phyloP scores from a whole-genome alignment of 352 stramenopile species.

The Thalassiosira hispida region DNA sequence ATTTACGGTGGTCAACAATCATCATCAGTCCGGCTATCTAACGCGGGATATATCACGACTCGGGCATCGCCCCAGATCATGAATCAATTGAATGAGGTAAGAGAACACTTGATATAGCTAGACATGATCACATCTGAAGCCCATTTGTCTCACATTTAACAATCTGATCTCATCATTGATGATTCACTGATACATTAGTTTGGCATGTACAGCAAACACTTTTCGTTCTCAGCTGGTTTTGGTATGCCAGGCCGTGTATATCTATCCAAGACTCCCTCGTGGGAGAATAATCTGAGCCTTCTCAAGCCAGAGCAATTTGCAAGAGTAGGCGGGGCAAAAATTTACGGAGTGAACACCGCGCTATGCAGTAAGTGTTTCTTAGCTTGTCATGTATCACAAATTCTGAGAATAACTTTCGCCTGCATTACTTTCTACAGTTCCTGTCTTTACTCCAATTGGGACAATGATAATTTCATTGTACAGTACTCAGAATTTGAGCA shows the following conservation, averaged over 20 bases:
- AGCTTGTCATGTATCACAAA: too few species aligned
- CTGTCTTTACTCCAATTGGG: conserved; percentile 63
- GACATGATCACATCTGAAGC: too few species aligned
- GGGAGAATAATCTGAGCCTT: conserved; percentile 61
- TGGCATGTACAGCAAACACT: conserved; percentile 73
- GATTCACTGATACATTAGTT: conserved; percentile 47
- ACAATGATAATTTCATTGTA: conserved; percentile 73
- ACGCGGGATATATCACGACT: conserved; percentile 37
- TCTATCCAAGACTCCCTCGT: conserved; percentile 31
- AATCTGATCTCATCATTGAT: background rate
- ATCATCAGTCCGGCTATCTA: conserved; percentile 24
- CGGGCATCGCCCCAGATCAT: conserved; percentile 1
- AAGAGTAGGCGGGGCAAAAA: conserved; percentile 65
- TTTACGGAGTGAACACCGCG: conserved; percentile 75
- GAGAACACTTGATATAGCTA: too few species aligned
- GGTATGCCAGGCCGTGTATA: conserved; percentile 65
- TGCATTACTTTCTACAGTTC: too few species aligned
- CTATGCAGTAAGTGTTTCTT: too few species aligned
- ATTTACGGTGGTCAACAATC: conserved; percentile 25
- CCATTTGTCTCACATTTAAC: background rate
- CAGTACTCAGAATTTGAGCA: conserved; percentile 35
- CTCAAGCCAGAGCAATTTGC: conserved; percentile 62
- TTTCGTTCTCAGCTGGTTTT: conserved; percentile 68
- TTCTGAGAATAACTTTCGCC: too few species aligned
- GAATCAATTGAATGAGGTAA: conserved; percentile 37